A percentile compares a stretch with the other conserved stretches of the same genome.
Conservation (phyloP, 441 rosid genomes). For the Capsella rubella region DNA sequence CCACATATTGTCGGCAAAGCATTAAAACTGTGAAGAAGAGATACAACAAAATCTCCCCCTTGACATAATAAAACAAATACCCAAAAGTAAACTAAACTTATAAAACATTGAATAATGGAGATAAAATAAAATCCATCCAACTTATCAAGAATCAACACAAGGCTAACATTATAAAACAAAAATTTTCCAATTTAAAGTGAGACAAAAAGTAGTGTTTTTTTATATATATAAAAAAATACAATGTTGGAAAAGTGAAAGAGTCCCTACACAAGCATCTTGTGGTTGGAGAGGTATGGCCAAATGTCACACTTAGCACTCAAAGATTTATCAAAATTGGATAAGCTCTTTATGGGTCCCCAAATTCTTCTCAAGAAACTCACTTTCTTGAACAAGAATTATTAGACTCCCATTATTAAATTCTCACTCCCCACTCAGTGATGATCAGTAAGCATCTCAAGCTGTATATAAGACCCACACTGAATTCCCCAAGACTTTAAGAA, state of each 20-base stretch:
- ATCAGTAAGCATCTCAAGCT: constrained; percentile 22
- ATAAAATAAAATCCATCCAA: neutral
- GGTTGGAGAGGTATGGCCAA: constrained; percentile 35
- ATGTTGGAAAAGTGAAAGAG: constrained; percentile 28
- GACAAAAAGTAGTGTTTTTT: constrained; percentile 25
- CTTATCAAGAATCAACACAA: constrained; percentile 26
- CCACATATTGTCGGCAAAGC: constrained; percentile 10
- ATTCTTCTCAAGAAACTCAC: constrained; percentile 1
- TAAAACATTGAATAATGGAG: neutral
- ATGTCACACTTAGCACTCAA: constrained; percentile 36
- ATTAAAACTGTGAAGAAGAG: constrained; percentile 11
- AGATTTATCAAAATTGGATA: constrained; percentile 39
- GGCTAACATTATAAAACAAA: constrained; percentile 11
- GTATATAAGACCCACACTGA: constrained; percentile 32
- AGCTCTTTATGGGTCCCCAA: constrained; percentile 44
- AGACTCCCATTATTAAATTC: constrained; percentile 15
- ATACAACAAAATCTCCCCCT: constrained; percentile 16
- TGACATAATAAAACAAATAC: constrained; percentile 1
- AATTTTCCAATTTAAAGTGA: constrained; percentile 10
- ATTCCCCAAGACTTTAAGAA: constrained; percentile 24
- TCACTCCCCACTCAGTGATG: constrained; percentile 27
- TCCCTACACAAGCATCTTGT: constrained; percentile 44
- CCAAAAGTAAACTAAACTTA: neutral
- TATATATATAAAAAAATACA: neutral
- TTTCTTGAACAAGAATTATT: constrained; percentile 36